These are phyloP conservation scores for Penicillium herquei DNA, from an alignment of 495 filamentous ascomycete species.

Conservation along the genomic window DNA sequence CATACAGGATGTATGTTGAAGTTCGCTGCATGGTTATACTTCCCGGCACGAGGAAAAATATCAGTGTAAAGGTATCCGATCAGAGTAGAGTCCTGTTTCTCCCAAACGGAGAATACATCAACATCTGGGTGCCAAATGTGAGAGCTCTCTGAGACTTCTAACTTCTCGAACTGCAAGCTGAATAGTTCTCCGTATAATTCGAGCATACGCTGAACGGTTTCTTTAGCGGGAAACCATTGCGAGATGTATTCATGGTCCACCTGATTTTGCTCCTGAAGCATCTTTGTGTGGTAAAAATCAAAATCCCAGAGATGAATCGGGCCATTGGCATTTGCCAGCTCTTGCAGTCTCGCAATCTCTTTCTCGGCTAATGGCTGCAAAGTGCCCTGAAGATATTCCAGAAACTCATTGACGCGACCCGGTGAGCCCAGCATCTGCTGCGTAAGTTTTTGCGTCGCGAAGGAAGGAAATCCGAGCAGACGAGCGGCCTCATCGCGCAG, in stretches of 20 bases:
- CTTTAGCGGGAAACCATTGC: conserved; percentile 4
- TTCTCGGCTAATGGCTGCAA: background rate
- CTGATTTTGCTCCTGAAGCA: conserved; percentile 7
- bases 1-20: conserved; percentile 11
- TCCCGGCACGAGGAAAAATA: conserved; percentile 8
- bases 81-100: background rate
- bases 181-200: background rate
- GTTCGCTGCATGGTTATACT: conserved; percentile 11
- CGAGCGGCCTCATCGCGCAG: conserved; percentile 10
- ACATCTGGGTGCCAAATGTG: conserved; percentile 4
- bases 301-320: conserved; percentile 11
- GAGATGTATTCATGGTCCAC: conserved; percentile 9
- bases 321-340: background rate
- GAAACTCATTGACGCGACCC: background rate
- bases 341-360: background rate
- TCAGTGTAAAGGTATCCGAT: conserved; percentile 7
- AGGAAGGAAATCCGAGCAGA: conserved; percentile 7
- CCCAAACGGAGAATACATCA: background rate
- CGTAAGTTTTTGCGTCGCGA: conserved; percentile 5
- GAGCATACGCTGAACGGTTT: conserved; percentile 6
- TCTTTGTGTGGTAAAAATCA: conserved; percentile 8
- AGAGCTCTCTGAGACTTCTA: background rate
- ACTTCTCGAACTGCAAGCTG: background rate
- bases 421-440: conserved; percentile 1
- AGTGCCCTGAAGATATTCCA: background rate